These are phyloP conservation scores for Tetrahymena thermophila DNA, from an alignment of 73 alveolate species.

Conservation along the genomic window DNA sequence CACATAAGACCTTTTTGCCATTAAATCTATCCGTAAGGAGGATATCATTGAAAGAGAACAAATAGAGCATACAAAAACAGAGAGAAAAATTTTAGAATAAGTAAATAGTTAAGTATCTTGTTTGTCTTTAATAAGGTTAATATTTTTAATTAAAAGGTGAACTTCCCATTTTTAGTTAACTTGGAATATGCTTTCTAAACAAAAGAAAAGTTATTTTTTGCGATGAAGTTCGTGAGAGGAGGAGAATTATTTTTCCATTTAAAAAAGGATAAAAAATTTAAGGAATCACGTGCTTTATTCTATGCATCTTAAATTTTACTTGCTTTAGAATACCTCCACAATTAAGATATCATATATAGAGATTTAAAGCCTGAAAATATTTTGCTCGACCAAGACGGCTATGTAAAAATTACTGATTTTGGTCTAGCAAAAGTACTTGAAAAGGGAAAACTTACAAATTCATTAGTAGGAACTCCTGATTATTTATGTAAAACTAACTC, in stretches of 20 bases:
- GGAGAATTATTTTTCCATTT: conserved; percentile 34
- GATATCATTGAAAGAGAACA: conserved; percentile 68
- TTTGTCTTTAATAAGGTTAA: background rate
- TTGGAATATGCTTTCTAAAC: conserved; percentile 88
- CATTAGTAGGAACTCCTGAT: conserved; percentile 80
- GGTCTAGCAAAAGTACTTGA: conserved; percentile 73
- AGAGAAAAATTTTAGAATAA: conserved; percentile 85
- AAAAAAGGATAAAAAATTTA: conserved; percentile 13
- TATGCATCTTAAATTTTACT: conserved; percentile 31
- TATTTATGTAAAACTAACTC: conserved; percentile 6
- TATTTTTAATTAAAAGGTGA: background rate
- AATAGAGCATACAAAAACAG: conserved; percentile 78
- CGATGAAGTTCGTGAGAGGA: conserved; percentile 70
- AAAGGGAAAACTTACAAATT: conserved; percentile 43
- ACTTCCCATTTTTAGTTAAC: conserved; percentile 91
- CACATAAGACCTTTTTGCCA: conserved; percentile 69
- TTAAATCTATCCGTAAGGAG: conserved; percentile 84
- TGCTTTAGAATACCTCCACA: conserved; percentile 69
- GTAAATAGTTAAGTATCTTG: background rate
- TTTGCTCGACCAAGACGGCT: conserved; percentile 66
- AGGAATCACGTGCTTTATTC: conserved; percentile 21
- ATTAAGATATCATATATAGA: conserved; percentile 58
- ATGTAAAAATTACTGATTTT: conserved; percentile 66
- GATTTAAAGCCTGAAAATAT: conserved; percentile 88
- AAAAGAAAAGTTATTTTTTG: conserved; percentile 42